These are phyloP conservation scores for Cercophora samala DNA, from an alignment of 495 filamentous ascomycete genomes.

Conservation along the genomic window DNA sequence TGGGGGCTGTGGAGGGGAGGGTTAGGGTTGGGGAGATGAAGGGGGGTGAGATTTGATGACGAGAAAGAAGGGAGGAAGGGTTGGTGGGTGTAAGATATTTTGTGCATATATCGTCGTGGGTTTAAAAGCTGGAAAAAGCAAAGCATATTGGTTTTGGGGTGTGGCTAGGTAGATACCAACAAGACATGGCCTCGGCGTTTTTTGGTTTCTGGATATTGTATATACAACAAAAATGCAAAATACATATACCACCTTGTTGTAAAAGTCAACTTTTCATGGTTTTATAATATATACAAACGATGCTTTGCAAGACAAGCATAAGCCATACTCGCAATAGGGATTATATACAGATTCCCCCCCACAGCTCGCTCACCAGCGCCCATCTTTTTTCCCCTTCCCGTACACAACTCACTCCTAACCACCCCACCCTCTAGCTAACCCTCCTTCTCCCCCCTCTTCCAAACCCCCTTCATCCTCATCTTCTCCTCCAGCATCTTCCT, in stretches of 20 bases:
- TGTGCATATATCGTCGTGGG: background rate
- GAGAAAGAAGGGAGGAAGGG: background rate
- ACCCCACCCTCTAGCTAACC: background rate
- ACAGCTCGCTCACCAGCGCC: no score
- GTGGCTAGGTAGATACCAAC: background rate
- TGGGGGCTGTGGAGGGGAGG: constrained; percentile 40
- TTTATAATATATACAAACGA: no score
- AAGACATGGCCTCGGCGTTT: constrained; percentile 4
- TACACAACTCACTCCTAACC: no score
- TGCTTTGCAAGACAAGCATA: no score
- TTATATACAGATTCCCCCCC: no score
- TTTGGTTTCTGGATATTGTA: background rate
- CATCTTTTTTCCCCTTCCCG: no score
- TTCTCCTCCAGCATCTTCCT: background rate
- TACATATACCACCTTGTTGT: no score
- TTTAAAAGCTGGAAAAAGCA: no score
- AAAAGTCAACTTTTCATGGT: no score
- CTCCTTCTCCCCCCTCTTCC: background rate
- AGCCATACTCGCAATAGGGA: no score
- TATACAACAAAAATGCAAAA: background rate
- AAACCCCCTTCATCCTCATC: background rate
- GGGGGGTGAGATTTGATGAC: constrained; percentile 2
- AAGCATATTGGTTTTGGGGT: background rate
- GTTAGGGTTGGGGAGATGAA: constrained; percentile 37
- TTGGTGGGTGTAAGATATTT: background rate